Evolutionary conservation across 139 green algal species (phyloP), one percentile per base, ranked within the genome.

Genomic region (Micromonas commoda): DNA sequence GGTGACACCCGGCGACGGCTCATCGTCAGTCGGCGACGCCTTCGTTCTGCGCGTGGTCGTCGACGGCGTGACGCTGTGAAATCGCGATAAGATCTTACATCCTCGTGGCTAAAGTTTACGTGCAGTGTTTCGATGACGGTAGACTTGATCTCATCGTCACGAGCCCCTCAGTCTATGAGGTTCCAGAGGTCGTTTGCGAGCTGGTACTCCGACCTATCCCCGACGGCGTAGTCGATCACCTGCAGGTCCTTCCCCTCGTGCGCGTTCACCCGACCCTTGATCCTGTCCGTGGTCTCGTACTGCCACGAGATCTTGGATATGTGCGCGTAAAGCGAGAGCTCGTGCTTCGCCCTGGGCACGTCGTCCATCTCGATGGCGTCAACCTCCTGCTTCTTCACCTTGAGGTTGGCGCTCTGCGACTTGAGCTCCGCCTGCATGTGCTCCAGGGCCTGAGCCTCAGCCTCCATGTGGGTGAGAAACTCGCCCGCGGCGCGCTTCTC

Each of bases 281-380:
- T 63, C 1, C 35, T 23, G 1, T 60, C 37, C 1, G 19, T 6
- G 20, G 23, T 28, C 20, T 75, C 68, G 37, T 75, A 75, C 2
- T 60, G 20, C 68, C 68, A 75, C 2, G 68, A 38, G 68, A 75
- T 75, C 26, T 75, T 75, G 23, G 68, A 63, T 29, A 75, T 61
- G 68, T 75, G 68, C 37, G 68, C 68, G 37, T 75, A 75, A 21
- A 75, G 6, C n/a, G 26, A 53, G 37, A 75, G 23, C 37, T 60
- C 68, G 31, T 39, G 37, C 37, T 75, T 75, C 33, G 26, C 29
- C 37, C 23, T 16, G 19, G 68, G 68, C 28, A 75, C 53, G 20
- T 61, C 68, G 31, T 75, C 68, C n/a, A 37, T 61, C 1, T 61
- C 37, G 20, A 75, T 29, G 23, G 24, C 35, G 19, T 60, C 35